Conservation (phyloP, 441 rosid genomes). For the Populus hybrid region DNA sequence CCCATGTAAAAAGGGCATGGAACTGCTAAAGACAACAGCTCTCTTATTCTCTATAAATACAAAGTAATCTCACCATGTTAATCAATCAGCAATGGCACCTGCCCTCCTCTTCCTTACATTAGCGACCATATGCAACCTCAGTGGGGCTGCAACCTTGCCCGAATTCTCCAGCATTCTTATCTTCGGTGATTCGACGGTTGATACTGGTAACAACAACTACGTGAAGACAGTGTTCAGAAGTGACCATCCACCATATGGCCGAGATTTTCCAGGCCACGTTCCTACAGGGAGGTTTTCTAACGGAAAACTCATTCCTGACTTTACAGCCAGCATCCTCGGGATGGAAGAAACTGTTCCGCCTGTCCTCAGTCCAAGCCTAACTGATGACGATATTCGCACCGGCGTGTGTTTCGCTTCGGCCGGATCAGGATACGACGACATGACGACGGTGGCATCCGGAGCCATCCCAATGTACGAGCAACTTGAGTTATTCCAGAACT, state of each 20-base stretch:
- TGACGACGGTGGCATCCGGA: constrained; percentile 19
- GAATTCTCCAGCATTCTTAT: constrained; percentile 19
- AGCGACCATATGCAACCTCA: neutral
- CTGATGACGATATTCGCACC: constrained; percentile 36
- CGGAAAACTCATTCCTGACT: constrained; percentile 42
- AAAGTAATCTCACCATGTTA: neutral
- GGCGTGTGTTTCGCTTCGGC: constrained; percentile 64
- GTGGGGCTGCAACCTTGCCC: neutral
- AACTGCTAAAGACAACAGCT: neutral
- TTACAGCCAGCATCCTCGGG: constrained; percentile 37
- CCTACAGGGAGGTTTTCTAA: constrained; percentile 43
- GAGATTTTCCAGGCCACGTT: constrained; percentile 23
- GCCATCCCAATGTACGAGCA: constrained; percentile 45
- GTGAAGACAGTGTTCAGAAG: constrained; percentile 15
- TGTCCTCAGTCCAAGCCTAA: constrained; percentile 42
- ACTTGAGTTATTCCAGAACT: constrained; percentile 36
- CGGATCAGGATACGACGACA: constrained; percentile 54
- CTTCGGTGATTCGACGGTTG: constrained; percentile 35
- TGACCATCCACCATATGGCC: constrained; percentile 35
- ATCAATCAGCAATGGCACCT: neutral
- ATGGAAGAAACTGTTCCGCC: constrained; percentile 50
- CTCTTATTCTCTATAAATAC: neutral
- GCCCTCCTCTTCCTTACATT: neutral
- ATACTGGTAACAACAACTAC: constrained; percentile 37
- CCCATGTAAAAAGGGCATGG: neutral